These are phyloP conservation scores for Saussurea involucrata DNA, from an alignment of 129 eudicot species.

Conservation along the genomic window DNA sequence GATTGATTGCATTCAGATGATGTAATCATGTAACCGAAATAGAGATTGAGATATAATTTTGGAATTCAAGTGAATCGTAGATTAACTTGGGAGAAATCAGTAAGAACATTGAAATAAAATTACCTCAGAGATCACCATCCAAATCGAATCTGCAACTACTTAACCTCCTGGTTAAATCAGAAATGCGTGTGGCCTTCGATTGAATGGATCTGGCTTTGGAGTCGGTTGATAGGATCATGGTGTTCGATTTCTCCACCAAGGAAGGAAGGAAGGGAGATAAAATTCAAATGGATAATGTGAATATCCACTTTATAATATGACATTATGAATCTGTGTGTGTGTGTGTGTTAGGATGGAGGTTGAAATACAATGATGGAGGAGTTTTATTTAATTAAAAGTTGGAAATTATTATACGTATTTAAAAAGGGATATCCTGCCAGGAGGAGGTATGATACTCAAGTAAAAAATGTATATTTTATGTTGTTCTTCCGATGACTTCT, in stretches of 20 bases:
- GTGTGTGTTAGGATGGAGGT: not conserved
- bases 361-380: constrained; percentile 10
- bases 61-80: not conserved
- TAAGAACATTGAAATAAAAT: not conserved
- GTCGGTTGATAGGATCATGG: not conserved
- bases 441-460: not conserved
- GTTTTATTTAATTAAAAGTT: not conserved
- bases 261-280: not conserved
- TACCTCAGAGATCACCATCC: constrained; percentile 6
- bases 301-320: not conserved
- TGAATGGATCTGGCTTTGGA: not conserved
- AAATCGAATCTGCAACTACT: not conserved
- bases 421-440: constrained; percentile 17
- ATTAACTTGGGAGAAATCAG: not conserved
- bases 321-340: not conserved
- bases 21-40: not conserved
- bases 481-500: not conserved
- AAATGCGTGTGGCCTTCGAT: not conserved
- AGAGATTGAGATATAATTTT: not conserved
- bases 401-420: not conserved
- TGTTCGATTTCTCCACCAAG: not conserved
- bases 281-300: not conserved
- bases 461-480: not conserved
- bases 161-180: not conserved
- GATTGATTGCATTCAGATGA: not conserved